Evolutionary conservation across 2,329 filamentous ascomycete species (phyloP).

Genomic region (Neofusicoccum parvum): DNA sequence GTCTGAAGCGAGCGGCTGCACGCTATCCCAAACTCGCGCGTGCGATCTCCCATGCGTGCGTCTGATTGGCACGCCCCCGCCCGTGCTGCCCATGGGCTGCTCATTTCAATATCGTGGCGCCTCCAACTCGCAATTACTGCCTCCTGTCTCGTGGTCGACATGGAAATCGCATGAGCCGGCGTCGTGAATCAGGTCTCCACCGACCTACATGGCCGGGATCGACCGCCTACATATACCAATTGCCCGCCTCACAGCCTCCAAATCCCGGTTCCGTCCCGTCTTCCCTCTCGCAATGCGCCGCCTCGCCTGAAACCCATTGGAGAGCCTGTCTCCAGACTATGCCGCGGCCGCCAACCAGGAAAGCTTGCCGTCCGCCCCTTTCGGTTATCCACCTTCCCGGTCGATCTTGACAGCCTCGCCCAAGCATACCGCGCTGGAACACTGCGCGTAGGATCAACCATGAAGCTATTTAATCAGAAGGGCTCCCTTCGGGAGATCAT

Average conservation of each 20-base stretch:
- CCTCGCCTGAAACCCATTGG: conserved; percentile 14
- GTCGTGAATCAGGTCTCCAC: conserved; percentile 6
- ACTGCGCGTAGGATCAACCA: background rate
- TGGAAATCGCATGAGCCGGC: background rate
- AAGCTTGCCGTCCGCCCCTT: background rate
- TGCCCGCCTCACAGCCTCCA: background rate
- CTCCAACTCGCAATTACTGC: conserved; percentile 10
- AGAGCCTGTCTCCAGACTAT: conserved; percentile 12
- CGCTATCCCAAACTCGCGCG: conserved; percentile 2
- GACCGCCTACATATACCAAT: conserved; percentile 17
- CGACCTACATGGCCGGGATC: background rate
- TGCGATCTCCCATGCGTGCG: background rate
- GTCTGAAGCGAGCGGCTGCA: conserved; percentile 10
- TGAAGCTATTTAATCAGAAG: conserved; percentile 13
- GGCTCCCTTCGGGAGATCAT: conserved; percentile 2
- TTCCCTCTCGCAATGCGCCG: conserved; percentile 9
- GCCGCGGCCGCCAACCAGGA: background rate
- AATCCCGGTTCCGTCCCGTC: background rate
- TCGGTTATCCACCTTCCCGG: background rate
- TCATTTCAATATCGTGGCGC: conserved; percentile 20
- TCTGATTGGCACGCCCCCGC: conserved; percentile 8
- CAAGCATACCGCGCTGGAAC: background rate
- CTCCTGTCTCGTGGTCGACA: conserved; percentile 16
- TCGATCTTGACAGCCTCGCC: background rate
- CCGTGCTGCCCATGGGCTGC: conserved; percentile 7